phyloP scores from a whole-genome alignment of 2,329 filamentous ascomycete species.

The Hypoxylon sp. region DNA sequence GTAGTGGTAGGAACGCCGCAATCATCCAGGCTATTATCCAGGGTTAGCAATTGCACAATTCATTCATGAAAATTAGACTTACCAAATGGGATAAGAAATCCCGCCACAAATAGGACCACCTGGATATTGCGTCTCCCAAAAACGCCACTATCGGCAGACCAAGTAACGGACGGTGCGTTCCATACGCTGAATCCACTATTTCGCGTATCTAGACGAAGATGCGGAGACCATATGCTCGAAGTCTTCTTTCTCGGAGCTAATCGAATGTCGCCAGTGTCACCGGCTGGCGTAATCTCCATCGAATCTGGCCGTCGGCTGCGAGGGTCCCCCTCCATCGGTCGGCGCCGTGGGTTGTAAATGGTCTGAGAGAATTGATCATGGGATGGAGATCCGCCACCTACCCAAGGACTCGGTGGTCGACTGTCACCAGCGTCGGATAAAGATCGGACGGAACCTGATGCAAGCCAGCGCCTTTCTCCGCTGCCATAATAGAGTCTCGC shows the following conservation, averaged over 20 bases:
- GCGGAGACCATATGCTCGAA: slow-evolving; percentile 80
- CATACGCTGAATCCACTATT: slow-evolving; percentile 74
- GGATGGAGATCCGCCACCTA: slow-evolving; percentile 64
- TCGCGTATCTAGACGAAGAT: slow-evolving; percentile 75
- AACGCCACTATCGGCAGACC: slow-evolving; percentile 71
- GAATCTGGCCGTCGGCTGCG: slow-evolving; percentile 56
- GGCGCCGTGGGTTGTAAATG: slow-evolving; percentile 53
- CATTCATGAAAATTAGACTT: slow-evolving; percentile 52
- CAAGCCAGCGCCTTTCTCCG: slow-evolving; percentile 70
- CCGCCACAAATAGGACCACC: slow-evolving; percentile 79
- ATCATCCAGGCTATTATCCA: slow-evolving; percentile 78
- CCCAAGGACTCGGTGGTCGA: slow-evolving; percentile 61
- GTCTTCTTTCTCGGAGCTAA: slow-evolving; percentile 62
- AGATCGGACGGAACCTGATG: slow-evolving; percentile 63
- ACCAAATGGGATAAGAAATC: slow-evolving; percentile 84
- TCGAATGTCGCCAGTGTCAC: slow-evolving; percentile 51
- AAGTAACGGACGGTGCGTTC: slow-evolving; percentile 80
- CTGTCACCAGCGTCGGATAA: slow-evolving; percentile 64
- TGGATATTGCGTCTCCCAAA: slow-evolving; percentile 80
- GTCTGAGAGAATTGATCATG: slow-evolving; percentile 62
- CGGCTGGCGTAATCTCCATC: slow-evolving; percentile 59
- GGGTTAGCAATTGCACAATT: slow-evolving; percentile 36
- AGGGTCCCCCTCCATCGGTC: slow-evolving; percentile 52
- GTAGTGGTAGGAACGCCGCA: slow-evolving; percentile 80
- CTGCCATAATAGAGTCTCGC: slow-evolving; percentile 79